A percentile compares a stretch with the other conserved stretches of the same genome.
phyloP scores from a whole-genome alignment of 805 yeast species.

The Cyberlindnera lachancei region DNA sequence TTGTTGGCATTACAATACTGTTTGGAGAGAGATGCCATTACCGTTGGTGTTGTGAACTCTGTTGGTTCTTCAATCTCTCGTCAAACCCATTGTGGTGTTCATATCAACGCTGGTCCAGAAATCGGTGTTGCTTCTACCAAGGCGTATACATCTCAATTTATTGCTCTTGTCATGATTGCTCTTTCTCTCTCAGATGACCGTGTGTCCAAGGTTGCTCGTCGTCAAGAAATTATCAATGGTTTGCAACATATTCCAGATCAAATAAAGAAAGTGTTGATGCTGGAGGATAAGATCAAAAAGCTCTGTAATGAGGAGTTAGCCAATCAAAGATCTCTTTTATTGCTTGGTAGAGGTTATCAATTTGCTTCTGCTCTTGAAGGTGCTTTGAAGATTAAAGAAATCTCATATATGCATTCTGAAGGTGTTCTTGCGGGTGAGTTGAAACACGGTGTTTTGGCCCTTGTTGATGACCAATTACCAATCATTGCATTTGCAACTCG shows the following conservation, averaged over 20 bases:
- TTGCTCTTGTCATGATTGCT: conserved; percentile 96
- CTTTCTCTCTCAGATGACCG: conserved; percentile 90
- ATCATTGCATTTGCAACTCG: conserved; percentile 94
- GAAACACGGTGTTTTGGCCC: conserved; percentile 96
- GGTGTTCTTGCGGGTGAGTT: conserved; percentile 99
- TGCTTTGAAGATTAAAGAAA: conserved; percentile 95
- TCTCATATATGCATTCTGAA: conserved; percentile 97
- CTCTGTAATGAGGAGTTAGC: conserved; percentile 69
- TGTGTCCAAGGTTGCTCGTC: conserved; percentile 67
- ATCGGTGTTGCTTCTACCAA: conserved; percentile 99
- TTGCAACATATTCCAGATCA: conserved; percentile 78
- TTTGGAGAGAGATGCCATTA: conserved; percentile 92
- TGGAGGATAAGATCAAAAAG: conserved; percentile 66
- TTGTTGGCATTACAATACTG: conserved; percentile 93
- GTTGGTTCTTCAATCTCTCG: conserved; percentile 97
- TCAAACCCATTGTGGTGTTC: conserved; percentile 98
- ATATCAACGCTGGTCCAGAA: conserved; percentile 98
- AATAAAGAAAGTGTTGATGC: conserved; percentile 65
- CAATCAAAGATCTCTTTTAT: conserved; percentile 76
- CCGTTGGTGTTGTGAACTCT: conserved; percentile 94
- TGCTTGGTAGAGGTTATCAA: conserved; percentile 97
- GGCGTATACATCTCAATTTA: conserved; percentile 97
- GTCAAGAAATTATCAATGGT: conserved; percentile 79
- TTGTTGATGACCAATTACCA: conserved; percentile 91
- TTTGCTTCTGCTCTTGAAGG: conserved; percentile 97